Base-by-base conservation (phyloP, 2,329 filamentous ascomycete genomes). In the Simplicillium sp. region DNA sequence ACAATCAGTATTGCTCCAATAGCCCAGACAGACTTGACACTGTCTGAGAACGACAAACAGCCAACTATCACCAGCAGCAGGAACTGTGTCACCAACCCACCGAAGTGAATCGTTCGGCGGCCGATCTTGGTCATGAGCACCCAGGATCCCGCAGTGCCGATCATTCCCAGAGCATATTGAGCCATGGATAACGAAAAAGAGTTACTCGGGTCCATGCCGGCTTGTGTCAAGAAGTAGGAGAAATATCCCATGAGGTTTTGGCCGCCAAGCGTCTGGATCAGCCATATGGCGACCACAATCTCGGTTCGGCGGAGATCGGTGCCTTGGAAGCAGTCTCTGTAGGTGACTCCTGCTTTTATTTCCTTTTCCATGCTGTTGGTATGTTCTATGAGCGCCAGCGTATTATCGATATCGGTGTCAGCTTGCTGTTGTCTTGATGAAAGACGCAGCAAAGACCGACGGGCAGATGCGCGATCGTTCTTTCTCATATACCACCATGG, bases 401-500 rank as follows among this genome's bases (percentile, higher is more conserved):
- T 66, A 44, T 70, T 61, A 43, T 73, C 66, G 4, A 56, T 54
- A 45, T 71, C 65, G 47, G 70, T 68, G 20, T 49, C 47, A 16
- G 20, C 20, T 25, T 59, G 51, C 42, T 62, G 55, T 44, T 60
- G 56, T 28, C 48, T 51, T 4, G 58, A 63, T 0, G 65, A 67
- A 3, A 73, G 58, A 13, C 67, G 58, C 18, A 64, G 44, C 0
- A 73, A 52, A 2, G 67, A 61, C 13, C 53, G 54, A 37, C 59
- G 61, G 1, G 70, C 70, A 1, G 58, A 62, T 0, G 57, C 58
- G 14, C 58, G 54, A 37, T 64, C 56, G 11, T 61, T 62, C 25
- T 70, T 64, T 12, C 70, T 61, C 36, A 74, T 56, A 32, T 68
- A 54, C 67, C 68, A 74, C 68, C 71, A 75, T 0, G 71, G 71